A percentile compares a stretch with the other conserved stretches of the same genome.
Evolutionary conservation across 805 yeast genomes (phyloP).

Genomic region (Candida ficus): DNA sequence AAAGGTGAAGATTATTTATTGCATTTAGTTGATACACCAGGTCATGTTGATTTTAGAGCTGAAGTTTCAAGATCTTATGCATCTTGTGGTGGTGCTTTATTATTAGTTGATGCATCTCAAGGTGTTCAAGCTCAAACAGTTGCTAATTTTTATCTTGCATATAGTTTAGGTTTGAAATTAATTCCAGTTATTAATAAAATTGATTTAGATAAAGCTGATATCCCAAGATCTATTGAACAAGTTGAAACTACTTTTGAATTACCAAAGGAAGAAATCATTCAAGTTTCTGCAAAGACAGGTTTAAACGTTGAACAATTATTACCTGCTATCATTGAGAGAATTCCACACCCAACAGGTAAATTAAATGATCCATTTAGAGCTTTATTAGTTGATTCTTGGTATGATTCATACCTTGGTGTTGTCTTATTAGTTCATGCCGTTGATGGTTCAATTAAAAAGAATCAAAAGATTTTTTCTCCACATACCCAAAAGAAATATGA

Average conservation of each 20-base stretch:
- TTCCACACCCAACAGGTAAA: conserved; percentile 74
- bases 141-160: conserved; percentile 92
- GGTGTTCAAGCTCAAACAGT: conserved; percentile 98
- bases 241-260: conserved; percentile 82
- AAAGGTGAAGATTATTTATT: conserved; percentile 70
- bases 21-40: conserved; percentile 95
- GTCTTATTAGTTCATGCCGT: conserved; percentile 78
- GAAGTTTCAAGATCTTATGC: conserved; percentile 95
- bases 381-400: conserved; percentile 95
- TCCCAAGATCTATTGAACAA: conserved; percentile 75
- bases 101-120: conserved; percentile 90
- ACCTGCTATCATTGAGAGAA: conserved; percentile 74
- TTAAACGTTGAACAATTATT: conserved; percentile 69
- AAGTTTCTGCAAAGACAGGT: conserved; percentile 92
- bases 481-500: conserved; percentile 76
- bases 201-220: conserved; percentile 84
- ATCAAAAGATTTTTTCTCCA: conserved; percentile 71
- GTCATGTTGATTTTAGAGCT: conserved; percentile 93
- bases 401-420: conserved; percentile 88
- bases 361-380: conserved; percentile 53
- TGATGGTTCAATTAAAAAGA: conserved; percentile 74
- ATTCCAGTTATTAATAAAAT: conserved; percentile 90
- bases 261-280: conserved; percentile 64
- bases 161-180: conserved; percentile 72
- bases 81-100: conserved; percentile 89